phyloP scores from a whole-genome alignment of 108 stramenopile genomes.

The Chaetoceros muelleri region DNA sequence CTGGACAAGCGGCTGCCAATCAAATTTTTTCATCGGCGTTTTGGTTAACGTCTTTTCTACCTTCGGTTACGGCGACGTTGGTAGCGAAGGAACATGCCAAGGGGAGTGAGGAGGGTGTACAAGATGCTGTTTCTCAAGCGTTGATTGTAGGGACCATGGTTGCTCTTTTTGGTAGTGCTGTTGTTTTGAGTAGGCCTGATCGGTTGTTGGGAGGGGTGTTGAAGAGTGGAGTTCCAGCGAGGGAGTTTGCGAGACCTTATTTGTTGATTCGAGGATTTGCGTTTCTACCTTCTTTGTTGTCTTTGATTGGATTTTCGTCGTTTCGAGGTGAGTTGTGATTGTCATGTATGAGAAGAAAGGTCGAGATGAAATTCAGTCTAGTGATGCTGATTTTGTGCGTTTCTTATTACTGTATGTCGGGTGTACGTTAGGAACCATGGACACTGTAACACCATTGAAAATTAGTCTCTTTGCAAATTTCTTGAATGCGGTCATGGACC shows the following conservation, averaged over 20 bases:
- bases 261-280: slow-evolving; percentile 70
- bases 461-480: slow-evolving; percentile 67
- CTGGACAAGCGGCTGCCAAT: slow-evolving; percentile 85
- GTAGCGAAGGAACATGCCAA: slow-evolving; percentile 74
- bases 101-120: slow-evolving; percentile 53
- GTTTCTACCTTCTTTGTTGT: slow-evolving; percentile 75
- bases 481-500: slow-evolving; percentile 77
- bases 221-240: slow-evolving; percentile 56
- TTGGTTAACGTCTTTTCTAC: slow-evolving; percentile 76
- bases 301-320: slow-evolving; percentile 49
- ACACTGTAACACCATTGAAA: slow-evolving; percentile 78
- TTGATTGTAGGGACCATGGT: slow-evolving; percentile 62
- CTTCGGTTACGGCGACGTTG: slow-evolving; percentile 75
- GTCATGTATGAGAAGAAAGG: no score
- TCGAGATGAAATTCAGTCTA: no score
- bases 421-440: slow-evolving; percentile 36
- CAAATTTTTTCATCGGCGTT: slow-evolving; percentile 77
- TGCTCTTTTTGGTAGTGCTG: slow-evolving; percentile 44
- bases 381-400: neutral
- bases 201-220: slow-evolving; percentile 44
- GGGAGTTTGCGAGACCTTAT: slow-evolving; percentile 78
- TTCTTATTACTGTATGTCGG: neutral
- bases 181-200: slow-evolving; percentile 54
- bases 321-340: slow-evolving; percentile 40
- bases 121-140: slow-evolving; percentile 77